Evolutionary conservation across 2,329 filamentous ascomycete genomes (phyloP).

Genomic region (Exophiala oligosperma): DNA sequence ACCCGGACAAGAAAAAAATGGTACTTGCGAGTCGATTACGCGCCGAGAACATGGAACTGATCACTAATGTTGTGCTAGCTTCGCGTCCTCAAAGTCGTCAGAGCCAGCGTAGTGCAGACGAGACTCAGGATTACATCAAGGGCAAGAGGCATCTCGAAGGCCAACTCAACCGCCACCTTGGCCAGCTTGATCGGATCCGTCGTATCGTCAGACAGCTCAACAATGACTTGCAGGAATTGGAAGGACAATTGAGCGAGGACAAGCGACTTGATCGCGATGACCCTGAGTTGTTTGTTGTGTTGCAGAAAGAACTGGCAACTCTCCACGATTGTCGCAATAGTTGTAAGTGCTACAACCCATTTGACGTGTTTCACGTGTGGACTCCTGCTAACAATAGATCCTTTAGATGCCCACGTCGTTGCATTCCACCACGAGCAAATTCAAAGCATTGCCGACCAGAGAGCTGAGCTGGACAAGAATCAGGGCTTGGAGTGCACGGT

Average conservation of each 20-base stretch:
- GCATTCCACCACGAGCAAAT: constrained; percentile 30
- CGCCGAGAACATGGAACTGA: background rate
- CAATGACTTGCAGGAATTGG: constrained; percentile 11
- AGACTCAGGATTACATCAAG: background rate
- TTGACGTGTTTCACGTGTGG: background rate
- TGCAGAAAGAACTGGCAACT: constrained; percentile 4
- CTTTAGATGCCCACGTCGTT: constrained; percentile 17
- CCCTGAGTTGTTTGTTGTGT: background rate
- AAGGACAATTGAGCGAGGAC: constrained; percentile 10
- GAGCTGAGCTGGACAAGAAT: constrained; percentile 18
- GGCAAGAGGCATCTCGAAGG: constrained; percentile 6
- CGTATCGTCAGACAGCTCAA: constrained; percentile 13
- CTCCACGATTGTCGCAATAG: constrained; percentile 12
- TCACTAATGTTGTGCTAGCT: background rate
- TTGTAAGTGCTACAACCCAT: background rate
- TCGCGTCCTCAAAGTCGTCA: background rate
- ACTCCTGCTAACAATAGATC: background rate
- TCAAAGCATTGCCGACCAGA: constrained; percentile 26
- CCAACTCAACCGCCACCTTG: constrained; percentile 31
- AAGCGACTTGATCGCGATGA: constrained; percentile 5
- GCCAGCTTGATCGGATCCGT: constrained; percentile 22
- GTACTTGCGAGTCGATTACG: background rate
- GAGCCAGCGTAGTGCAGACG: background rate
- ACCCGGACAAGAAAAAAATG: background rate
- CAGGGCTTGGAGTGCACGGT: constrained; percentile 21